Percentiles rank a stretch among this genome's conserved stretches.
phyloP scores from a whole-genome alignment of 2,329 filamentous ascomycete genomes.

The Botrytis aclada region DNA sequence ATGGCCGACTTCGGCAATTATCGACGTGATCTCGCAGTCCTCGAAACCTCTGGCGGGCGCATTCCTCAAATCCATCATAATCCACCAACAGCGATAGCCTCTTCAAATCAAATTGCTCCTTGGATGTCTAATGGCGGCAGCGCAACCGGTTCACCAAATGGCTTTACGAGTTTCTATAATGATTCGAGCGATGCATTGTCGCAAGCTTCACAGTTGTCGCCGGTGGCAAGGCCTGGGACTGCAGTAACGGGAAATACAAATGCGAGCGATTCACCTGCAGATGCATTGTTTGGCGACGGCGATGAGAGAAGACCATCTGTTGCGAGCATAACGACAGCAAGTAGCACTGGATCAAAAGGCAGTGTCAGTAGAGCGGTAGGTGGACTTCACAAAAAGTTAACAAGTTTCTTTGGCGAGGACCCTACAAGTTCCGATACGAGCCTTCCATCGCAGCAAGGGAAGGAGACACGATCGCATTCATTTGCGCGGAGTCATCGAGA shows the following conservation, averaged over 20 bases:
- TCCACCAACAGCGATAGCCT: conserved; percentile 52
- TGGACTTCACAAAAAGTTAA: conserved; percentile 73
- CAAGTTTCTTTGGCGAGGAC: conserved; percentile 91
- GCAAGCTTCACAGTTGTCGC: conserved; percentile 62
- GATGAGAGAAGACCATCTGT: conserved; percentile 83
- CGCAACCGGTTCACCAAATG: conserved; percentile 33
- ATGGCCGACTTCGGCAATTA: conserved; percentile 61
- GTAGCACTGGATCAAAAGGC: conserved; percentile 77
- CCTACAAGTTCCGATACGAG: conserved; percentile 74
- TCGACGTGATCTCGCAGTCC: conserved; percentile 66
- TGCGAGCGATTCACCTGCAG: conserved; percentile 58
- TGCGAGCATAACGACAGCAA: conserved; percentile 81
- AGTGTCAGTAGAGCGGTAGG: conserved; percentile 60
- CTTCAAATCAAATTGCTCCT: conserved; percentile 49
- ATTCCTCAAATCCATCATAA: conserved; percentile 59
- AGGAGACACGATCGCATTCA: conserved; percentile 62
- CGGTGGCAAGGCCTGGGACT: conserved; percentile 59
- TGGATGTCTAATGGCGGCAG: conserved; percentile 49
- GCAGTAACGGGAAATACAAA: conserved; percentile 45
- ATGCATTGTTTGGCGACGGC: conserved; percentile 62
- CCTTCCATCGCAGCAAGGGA: conserved; percentile 49
- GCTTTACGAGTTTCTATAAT: conserved; percentile 63
- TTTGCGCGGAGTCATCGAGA: conserved; percentile 60
- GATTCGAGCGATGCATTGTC: conserved; percentile 74
- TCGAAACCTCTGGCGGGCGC: conserved; percentile 58